Evolutionary conservation across 2,329 filamentous ascomycete species (phyloP).

Genomic region (Atkinsonella texensis): DNA sequence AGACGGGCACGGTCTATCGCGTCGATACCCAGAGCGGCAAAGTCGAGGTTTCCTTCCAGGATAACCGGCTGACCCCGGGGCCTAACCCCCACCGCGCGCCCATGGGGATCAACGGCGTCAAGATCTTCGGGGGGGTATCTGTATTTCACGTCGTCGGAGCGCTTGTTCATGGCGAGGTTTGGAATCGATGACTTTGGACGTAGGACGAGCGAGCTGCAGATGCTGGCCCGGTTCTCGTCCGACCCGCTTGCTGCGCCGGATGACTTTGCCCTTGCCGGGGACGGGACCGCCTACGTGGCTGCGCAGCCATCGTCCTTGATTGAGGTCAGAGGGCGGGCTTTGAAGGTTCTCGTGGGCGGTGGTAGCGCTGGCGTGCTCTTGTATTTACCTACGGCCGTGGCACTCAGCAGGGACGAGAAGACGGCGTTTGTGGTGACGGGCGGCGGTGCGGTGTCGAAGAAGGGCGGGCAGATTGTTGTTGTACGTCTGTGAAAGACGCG

Average conservation of each 20-base stretch:
- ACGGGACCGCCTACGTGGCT: constrained; percentile 9
- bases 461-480: constrained; percentile 7
- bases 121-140: constrained; percentile 9
- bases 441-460: constrained; percentile 1
- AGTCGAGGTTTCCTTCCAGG: constrained; percentile 8
- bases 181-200: constrained; percentile 5
- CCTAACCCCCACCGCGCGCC: constrained; percentile 4
- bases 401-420: constrained; percentile 10
- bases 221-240: constrained; percentile 1
- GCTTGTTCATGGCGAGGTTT: constrained; percentile 7
- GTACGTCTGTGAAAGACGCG: neutral
- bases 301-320: constrained; percentile 3
- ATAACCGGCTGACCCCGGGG: constrained; percentile 5
- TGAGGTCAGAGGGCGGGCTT: neutral
- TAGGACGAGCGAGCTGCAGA: constrained; percentile 5
- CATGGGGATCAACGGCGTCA: constrained; percentile 13
- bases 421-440: constrained; percentile 9
- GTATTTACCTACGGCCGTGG: constrained; percentile 6
- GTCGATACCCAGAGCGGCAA: constrained; percentile 8
- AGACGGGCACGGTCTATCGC: constrained; percentile 8
- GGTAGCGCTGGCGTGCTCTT: constrained; percentile 1
- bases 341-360: constrained; percentile 1
- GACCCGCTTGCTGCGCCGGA: constrained; percentile 6
- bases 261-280: constrained; percentile 8
- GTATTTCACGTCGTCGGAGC: constrained; percentile 12